These are phyloP conservation scores for Globisporangium yorkense DNA, from an alignment of 352 stramenopile genomes.

Conservation along the genomic window DNA sequence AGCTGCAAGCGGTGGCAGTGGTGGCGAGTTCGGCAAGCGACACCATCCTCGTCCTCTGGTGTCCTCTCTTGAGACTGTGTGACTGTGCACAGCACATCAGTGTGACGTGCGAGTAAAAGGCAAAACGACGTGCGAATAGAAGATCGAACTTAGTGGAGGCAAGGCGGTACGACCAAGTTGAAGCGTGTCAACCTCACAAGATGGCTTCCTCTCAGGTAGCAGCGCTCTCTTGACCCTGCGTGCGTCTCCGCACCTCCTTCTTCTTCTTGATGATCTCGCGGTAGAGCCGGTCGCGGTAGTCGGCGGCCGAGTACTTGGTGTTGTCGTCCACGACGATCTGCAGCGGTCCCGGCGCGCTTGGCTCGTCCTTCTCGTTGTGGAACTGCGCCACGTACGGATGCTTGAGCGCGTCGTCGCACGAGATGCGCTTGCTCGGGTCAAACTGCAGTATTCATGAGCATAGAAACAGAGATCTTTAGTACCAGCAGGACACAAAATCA, in stretches of 20 bases:
- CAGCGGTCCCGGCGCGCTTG: slow-evolving; percentile 50
- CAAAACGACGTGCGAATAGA: background rate
- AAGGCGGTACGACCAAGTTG: background rate
- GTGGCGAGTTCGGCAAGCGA: background rate
- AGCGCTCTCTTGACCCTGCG: slow-evolving; percentile 18
- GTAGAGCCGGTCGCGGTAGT: slow-evolving; percentile 93
- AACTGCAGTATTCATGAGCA: slow-evolving; percentile 50
- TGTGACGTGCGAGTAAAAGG: background rate
- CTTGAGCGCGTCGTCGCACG: slow-evolving; percentile 82
- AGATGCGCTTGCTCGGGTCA: slow-evolving; percentile 88
- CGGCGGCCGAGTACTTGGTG: slow-evolving; percentile 90
- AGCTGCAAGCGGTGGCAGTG: background rate
- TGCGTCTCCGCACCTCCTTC: slow-evolving; percentile 80
- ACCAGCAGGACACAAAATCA: background rate
- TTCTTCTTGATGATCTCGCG: slow-evolving; percentile 92
- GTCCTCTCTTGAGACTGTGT: background rate
- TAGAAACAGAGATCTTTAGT: background rate
- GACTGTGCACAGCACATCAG: background rate
- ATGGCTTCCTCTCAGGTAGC: background rate
- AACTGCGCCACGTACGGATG: slow-evolving; percentile 94
- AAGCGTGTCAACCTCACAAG: background rate
- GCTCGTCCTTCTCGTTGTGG: slow-evolving; percentile 94
- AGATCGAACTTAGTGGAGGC: background rate
- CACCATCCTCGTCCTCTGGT: background rate
- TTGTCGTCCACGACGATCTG: slow-evolving; percentile 93